Conservation (phyloP, 2,329 filamentous ascomycete genomes). For the Penicillium concentricum region DNA sequence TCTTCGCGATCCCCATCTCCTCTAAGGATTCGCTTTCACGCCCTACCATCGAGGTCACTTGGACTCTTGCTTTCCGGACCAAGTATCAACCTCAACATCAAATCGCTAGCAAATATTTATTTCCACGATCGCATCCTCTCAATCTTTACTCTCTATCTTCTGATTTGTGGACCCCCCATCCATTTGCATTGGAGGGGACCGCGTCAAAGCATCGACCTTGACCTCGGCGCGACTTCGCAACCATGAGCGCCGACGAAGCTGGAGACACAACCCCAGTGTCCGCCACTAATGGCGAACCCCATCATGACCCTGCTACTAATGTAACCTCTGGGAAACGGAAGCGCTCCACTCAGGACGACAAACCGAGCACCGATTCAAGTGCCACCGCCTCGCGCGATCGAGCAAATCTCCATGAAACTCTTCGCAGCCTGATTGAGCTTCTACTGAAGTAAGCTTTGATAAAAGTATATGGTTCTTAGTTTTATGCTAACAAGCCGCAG, state of each 20-base stretch:
- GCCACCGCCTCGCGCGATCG: constrained; percentile 30
- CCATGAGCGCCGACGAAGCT: constrained; percentile 41
- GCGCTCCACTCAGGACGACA: constrained; percentile 38
- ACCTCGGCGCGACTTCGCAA: constrained; percentile 25
- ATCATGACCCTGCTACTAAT: constrained; percentile 29
- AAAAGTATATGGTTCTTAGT: background rate
- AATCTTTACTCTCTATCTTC: constrained; percentile 6
- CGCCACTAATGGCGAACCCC: constrained; percentile 36
- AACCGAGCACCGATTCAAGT: constrained; percentile 25
- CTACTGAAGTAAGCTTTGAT: constrained; percentile 31
- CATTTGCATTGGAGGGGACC: constrained; percentile 14
- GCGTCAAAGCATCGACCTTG: constrained; percentile 15
- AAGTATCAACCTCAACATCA: constrained; percentile 19
- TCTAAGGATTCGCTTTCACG: constrained; percentile 22
- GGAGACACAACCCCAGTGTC: constrained; percentile 31
- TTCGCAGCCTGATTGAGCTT: constrained; percentile 37
- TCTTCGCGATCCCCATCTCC: constrained; percentile 30
- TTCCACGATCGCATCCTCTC: constrained; percentile 12
- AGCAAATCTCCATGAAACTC: constrained; percentile 33
- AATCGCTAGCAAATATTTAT: constrained; percentile 8
- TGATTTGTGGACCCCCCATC: constrained; percentile 3
- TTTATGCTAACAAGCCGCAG: constrained; percentile 31
- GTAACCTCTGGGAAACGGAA: constrained; percentile 45
- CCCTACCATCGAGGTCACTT: constrained; percentile 30
- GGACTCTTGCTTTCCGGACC: constrained; percentile 23